A percentile compares a stretch with the other conserved stretches of the same genome.
Conservation (phyloP, 148 eudicot species). For the Arctostaphylos glauca region DNA sequence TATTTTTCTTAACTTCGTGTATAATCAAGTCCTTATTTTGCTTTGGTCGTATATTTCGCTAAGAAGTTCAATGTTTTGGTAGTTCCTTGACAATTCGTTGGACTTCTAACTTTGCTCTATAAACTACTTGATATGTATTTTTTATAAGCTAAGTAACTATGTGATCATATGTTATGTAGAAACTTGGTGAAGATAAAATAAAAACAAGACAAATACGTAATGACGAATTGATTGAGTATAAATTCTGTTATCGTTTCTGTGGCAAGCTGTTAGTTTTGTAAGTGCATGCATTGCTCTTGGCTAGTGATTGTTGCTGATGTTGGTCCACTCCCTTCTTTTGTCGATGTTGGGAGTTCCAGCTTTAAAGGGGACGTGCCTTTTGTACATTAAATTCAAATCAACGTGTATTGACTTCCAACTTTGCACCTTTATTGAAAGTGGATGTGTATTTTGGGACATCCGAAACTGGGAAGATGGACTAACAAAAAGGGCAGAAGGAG, state of each 20-base stretch:
- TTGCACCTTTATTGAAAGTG: neutral
- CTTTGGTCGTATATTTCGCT: neutral
- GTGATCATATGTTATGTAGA: neutral
- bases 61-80: neutral
- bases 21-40: neutral
- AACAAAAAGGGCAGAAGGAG: neutral
- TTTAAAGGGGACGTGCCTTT: neutral
- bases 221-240: neutral
- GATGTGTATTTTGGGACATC: neutral
- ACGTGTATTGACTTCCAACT: neutral
- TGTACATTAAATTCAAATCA: neutral
- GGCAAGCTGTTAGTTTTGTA: neutral
- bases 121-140: neutral
- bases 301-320: neutral
- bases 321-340: neutral
- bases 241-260: neutral
- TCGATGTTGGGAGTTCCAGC: neutral
- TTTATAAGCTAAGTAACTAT: neutral
- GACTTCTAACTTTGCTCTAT: neutral
- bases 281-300: neutral
- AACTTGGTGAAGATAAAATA: neutral
- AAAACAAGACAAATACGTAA: neutral
- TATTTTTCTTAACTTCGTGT: neutral
- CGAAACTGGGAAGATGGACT: neutral
- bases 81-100: neutral